These are phyloP conservation scores for Colletotrichum higginsianum DNA, from an alignment of 2,329 filamentous ascomycete species.

Conservation along the genomic window DNA sequence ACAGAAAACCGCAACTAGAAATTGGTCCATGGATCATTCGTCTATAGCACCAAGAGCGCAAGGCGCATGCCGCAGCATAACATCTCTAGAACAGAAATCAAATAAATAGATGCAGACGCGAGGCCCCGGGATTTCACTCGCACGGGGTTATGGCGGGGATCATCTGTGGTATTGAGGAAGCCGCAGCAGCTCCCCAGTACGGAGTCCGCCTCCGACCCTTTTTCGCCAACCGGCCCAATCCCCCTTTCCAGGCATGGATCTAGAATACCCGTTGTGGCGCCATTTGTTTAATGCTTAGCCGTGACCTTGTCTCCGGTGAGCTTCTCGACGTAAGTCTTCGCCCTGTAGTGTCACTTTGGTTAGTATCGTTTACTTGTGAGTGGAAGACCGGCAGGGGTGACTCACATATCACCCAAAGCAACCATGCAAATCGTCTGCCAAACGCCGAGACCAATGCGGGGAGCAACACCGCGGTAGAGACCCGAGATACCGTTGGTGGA, in stretches of 20 bases:
- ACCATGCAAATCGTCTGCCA: constrained; percentile 99
- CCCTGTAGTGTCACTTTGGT: constrained; percentile 60
- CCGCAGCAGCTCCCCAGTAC: constrained; percentile 22
- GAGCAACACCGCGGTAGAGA: constrained; percentile 94
- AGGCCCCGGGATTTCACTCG: constrained; percentile 38
- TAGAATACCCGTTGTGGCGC: constrained; percentile 50
- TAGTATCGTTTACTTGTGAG: constrained; percentile 43
- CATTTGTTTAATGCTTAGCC: constrained; percentile 75
- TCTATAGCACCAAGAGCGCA: constrained; percentile 30
- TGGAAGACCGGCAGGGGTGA: constrained; percentile 47
- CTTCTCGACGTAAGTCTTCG: constrained; percentile 77
- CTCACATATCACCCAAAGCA: constrained; percentile 96
- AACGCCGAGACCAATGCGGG: constrained; percentile 93
- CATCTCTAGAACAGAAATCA: constrained; percentile 30
- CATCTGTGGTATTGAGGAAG: constrained; percentile 15
- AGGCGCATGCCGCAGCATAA: constrained; percentile 13
- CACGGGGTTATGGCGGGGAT: constrained; percentile 26
- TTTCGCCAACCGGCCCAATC: constrained; percentile 17
- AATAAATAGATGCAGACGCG: constrained; percentile 33
- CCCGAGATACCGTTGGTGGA: constrained; percentile 88
- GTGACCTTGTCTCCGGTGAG: constrained; percentile 75
- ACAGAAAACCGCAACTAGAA: neutral
- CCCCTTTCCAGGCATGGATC: constrained; percentile 38
- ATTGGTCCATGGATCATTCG: constrained; percentile 20
- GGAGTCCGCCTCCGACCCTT: constrained; percentile 16